Base-by-base conservation (phyloP, 2,329 filamentous ascomycete genomes). In the Tolypocladium album region DNA sequence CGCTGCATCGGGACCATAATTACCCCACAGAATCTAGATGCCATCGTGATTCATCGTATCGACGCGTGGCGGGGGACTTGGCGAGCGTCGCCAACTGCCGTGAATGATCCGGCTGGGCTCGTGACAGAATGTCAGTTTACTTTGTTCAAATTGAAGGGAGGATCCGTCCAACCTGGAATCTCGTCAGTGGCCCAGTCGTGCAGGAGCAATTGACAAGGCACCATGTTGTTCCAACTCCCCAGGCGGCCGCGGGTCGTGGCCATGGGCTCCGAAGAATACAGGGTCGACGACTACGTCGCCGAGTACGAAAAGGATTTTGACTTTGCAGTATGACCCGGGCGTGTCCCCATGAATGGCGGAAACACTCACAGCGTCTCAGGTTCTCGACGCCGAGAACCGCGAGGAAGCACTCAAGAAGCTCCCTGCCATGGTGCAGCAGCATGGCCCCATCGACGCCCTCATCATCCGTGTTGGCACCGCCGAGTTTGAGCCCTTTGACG, bases 391-490 rank as follows among this genome's bases (percentile, higher is more conserved):
- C 0, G 65, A 63, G 4, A 72, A 75, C 59, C 73, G 74, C 42
- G 63, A 67, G 11, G 69, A 78, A 61, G 71, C 74, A 0, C 64
- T 74, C 22, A 60, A 68, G 2, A 63, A 68, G 57, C 66, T 80
- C 0, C 76, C 76, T 4, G 66, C 68, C 4, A 66, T 73, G 59
- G 68, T 78, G 15, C 61, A 65, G 2, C 53, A 66, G 45, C 58
- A 71, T 9, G 78, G 78, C 0, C 76, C 77, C 0, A 73, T 79
- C 34, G 75, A 79, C 55, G 79, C 75, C 0, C 75, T 82, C 58
- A 71, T 82, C 58, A 72, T 81, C 60, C 74, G 76, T n/a, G 79
- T 81, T 74, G 79, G 78, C 13, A 78, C 77, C 2, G 69, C 70
- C 12, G 75, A 77, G 0, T 81, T 76, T 58, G 78, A 80, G 58